Percentiles rank a stretch among this genome's conserved stretches.
These are phyloP conservation scores for Volvox africanus DNA, from an alignment of 139 green algal genomes.

Conservation along the genomic window DNA sequence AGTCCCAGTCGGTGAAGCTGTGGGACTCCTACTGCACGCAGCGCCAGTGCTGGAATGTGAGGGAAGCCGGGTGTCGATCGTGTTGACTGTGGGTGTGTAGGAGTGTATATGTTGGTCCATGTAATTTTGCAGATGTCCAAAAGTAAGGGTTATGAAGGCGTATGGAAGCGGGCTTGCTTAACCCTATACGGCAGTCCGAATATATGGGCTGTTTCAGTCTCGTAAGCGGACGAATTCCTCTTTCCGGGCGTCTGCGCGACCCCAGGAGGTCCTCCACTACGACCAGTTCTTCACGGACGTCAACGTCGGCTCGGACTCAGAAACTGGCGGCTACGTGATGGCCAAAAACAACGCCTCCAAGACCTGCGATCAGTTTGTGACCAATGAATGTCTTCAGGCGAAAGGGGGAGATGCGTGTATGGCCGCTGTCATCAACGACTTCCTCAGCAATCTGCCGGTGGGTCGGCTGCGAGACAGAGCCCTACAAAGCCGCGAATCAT, in stretches of 20 bases:
- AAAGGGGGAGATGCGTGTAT: constrained; percentile 32
- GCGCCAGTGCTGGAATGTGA: constrained; percentile 21
- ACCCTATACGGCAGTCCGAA: too few relatives aligned
- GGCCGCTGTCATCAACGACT: neutral
- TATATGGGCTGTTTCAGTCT: too few relatives aligned
- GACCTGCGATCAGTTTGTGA: constrained; percentile 36
- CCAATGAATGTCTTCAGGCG: neutral
- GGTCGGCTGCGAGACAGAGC: neutral
- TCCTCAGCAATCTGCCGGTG: neutral
- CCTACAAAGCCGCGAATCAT: neutral
- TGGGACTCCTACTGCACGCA: neutral
- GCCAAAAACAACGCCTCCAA: constrained; percentile 40
- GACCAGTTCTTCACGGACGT: constrained; percentile 32
- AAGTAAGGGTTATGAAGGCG: too few relatives aligned
- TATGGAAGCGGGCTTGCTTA: too few relatives aligned
- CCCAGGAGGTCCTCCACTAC: constrained; percentile 37
- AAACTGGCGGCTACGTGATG: constrained; percentile 39
- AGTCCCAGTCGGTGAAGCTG: neutral
- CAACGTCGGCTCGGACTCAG: constrained; percentile 14
- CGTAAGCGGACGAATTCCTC: too few relatives aligned
- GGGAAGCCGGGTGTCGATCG: neutral
- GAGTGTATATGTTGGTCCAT: neutral
- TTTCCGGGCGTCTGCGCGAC: neutral
- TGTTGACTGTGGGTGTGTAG: neutral
- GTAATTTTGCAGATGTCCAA: too few relatives aligned